phyloP scores from a whole-genome alignment of 2,329 filamentous ascomycete genomes.

The Aspergillus sp. region DNA sequence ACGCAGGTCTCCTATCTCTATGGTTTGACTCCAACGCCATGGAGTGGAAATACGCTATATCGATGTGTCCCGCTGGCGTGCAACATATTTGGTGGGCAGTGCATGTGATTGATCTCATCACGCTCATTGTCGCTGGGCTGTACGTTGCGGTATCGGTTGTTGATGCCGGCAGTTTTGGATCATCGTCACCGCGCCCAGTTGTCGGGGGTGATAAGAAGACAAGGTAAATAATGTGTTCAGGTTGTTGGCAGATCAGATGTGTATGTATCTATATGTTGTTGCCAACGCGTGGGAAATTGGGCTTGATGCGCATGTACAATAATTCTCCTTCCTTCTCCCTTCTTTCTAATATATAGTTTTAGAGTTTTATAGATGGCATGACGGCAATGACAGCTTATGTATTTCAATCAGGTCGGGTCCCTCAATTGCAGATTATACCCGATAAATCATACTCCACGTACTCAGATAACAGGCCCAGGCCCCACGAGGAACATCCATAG shows the following conservation, averaged over 20 bases:
- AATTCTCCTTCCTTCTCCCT: too few relatives aligned
- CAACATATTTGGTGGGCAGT: conserved; percentile 95
- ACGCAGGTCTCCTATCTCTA: conserved; percentile 80
- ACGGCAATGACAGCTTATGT: too few relatives aligned
- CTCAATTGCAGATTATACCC: too few relatives aligned
- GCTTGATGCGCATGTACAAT: too few relatives aligned
- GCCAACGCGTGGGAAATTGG: neutral
- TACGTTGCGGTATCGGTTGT: conserved; percentile 8
- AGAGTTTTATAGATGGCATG: too few relatives aligned
- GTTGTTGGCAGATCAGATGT: neutral
- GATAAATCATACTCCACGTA: too few relatives aligned
- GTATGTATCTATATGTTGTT: too few relatives aligned
- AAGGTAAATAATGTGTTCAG: neutral
- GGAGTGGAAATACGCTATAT: conserved; percentile 82
- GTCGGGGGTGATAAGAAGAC: conserved; percentile 6
- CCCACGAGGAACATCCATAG: too few relatives aligned
- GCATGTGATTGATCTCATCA: conserved; percentile 68
- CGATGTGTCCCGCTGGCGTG: conserved; percentile 73
- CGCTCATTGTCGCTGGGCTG: conserved; percentile 32
- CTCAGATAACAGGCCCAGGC: too few relatives aligned
- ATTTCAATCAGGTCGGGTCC: too few relatives aligned
- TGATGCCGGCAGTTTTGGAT: neutral
- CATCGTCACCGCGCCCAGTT: neutral
- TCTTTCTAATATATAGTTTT: too few relatives aligned
- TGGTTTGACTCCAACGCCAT: conserved; percentile 76